phyloP scores from a whole-genome alignment of 192 early-diverging fungal species.

The Coemansia sp. region DNA sequence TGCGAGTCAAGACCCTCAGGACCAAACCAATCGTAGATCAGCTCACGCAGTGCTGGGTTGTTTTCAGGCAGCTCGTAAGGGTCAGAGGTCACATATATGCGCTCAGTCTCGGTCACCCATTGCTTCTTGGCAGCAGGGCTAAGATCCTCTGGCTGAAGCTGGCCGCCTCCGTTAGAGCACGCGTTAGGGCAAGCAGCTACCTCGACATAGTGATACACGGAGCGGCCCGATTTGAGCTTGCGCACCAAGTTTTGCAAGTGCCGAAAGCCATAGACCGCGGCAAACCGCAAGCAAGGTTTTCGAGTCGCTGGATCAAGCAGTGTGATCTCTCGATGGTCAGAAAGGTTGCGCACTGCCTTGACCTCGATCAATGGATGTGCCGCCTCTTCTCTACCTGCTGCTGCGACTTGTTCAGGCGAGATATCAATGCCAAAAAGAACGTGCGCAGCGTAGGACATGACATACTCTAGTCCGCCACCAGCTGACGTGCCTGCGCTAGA shows the following conservation, averaged over 20 bases:
- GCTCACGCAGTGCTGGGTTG: slow-evolving; percentile 53
- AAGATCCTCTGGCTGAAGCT: slow-evolving; percentile 65
- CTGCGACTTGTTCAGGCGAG: slow-evolving; percentile 57
- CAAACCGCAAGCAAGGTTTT: slow-evolving; percentile 74
- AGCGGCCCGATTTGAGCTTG: slow-evolving; percentile 83
- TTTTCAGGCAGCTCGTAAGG: slow-evolving; percentile 67
- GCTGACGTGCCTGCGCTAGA: slow-evolving; percentile 81
- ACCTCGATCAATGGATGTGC: slow-evolving; percentile 58
- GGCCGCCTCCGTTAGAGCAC: slow-evolving; percentile 98
- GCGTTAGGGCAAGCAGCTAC: slow-evolving; percentile 97
- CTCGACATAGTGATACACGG: slow-evolving; percentile 88
- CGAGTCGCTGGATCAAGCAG: slow-evolving; percentile 54
- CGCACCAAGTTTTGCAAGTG: slow-evolving; percentile 98
- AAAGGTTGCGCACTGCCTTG: slow-evolving; percentile 73
- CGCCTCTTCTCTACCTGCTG: slow-evolving; percentile 48
- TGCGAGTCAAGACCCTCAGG: slow-evolving; percentile 61
- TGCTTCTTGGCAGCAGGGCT: slow-evolving; percentile 65
- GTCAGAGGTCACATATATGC: slow-evolving; percentile 62
- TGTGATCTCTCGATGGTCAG: slow-evolving; percentile 77
- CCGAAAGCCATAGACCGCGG: slow-evolving; percentile 90
- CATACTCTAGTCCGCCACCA: slow-evolving; percentile 89
- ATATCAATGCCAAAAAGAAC: slow-evolving; percentile 73
- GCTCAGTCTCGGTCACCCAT: slow-evolving; percentile 73
- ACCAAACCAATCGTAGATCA: slow-evolving; percentile 87
- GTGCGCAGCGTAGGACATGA: slow-evolving; percentile 79